These are phyloP conservation scores for Quercus ilex DNA, from an alignment of 306 rosid species.

Conservation along the genomic window DNA sequence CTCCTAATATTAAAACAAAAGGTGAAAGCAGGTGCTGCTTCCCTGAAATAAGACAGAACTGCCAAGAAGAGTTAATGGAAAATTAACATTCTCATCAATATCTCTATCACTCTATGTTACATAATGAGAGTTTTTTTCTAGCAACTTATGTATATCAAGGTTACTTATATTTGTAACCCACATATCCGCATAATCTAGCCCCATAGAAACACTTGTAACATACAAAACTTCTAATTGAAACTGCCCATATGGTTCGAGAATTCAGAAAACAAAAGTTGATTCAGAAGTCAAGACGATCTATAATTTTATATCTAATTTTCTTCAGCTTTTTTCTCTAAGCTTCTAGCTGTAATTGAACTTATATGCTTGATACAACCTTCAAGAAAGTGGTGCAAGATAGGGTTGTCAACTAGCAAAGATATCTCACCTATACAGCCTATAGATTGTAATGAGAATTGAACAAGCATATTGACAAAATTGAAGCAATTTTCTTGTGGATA, in stretches of 20 bases:
- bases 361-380: not conserved
- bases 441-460: not conserved
- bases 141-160: not conserved
- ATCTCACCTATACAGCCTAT: not conserved
- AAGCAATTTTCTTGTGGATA: not conserved
- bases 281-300: not conserved
- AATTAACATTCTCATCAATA: not conserved
- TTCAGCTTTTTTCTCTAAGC: not conserved
- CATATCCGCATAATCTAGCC: not conserved
- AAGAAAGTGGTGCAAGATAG: not conserved
- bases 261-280: not conserved
- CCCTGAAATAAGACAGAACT: not conserved
- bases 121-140: not conserved
- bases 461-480: not conserved
- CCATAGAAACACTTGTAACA: not conserved
- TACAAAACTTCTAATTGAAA: not conserved
- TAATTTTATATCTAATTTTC: not conserved
- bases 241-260: not conserved
- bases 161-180: not conserved
- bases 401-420: not conserved
- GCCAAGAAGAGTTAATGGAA: not conserved
- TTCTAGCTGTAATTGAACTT: not conserved
- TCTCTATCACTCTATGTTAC: too few relatives aligned
- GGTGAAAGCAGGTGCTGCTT: not conserved
- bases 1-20: not conserved